These are phyloP conservation scores for Leptographium flavum DNA, from an alignment of 2,329 filamentous ascomycete genomes.

Conservation along the genomic window DNA sequence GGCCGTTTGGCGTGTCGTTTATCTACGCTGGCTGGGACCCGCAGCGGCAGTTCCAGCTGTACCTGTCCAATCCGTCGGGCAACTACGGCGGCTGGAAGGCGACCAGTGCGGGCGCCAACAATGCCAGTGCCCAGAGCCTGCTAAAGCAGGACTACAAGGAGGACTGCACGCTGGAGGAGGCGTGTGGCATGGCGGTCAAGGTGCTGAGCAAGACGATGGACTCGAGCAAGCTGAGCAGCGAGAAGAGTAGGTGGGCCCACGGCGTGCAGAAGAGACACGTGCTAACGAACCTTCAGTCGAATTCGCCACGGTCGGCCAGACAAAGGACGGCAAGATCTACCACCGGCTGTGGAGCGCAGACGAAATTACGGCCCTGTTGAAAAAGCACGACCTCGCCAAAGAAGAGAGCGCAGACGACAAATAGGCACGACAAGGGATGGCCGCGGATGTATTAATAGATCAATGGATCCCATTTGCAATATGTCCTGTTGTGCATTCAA, in stretches of 20 bases:
- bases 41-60: conserved; percentile 92
- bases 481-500: too few relatives aligned
- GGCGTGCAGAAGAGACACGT: too few relatives aligned
- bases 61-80: conserved; percentile 95
- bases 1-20: conserved; percentile 96
- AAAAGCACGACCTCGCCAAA: conserved; percentile 92
- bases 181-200: conserved; percentile 94
- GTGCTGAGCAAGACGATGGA: conserved; percentile 99
- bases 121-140: conserved; percentile 90
- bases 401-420: conserved; percentile 58
- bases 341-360: conserved; percentile 95
- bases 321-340: conserved; percentile 90
- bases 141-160: conserved; percentile 99
- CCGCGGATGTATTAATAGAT: conserved; percentile 2
- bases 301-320: conserved; percentile 95
- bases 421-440: conserved; percentile 17
- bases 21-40: conserved; percentile 98
- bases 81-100: conserved; percentile 99
- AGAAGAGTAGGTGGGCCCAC: conserved; percentile 72
- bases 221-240: conserved; percentile 93
- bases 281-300: conserved; percentile 49
- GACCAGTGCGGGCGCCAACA: conserved; percentile 94
- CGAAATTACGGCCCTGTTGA: conserved; percentile 85
- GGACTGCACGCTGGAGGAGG: conserved; percentile 89
- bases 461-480: too few relatives aligned